phyloP scores from a whole-genome alignment of 768 basidiomycete species.

The Hygrocybe coccinea region DNA sequence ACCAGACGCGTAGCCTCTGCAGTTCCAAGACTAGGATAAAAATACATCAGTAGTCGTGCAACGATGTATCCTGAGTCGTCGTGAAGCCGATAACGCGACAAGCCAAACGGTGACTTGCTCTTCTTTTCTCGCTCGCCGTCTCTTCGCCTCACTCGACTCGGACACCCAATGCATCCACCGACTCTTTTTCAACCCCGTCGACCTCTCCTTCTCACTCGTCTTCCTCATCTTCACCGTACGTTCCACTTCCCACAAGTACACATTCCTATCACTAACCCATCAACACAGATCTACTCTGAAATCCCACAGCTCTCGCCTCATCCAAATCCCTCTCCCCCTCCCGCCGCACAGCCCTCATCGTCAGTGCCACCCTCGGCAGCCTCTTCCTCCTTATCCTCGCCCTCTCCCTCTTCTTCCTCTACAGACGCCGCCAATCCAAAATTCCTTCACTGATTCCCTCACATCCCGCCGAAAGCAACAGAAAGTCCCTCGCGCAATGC shows the following conservation, averaged over 20 bases:
- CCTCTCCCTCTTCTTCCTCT: conserved; percentile 2
- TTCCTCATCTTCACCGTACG: too few species aligned
- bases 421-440: conserved; percentile 4
- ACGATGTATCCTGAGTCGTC: conserved; percentile 42
- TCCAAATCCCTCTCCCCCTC: background rate
- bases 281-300: conserved; percentile 4
- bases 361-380: background rate
- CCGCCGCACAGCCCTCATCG: conserved; percentile 4
- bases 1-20: too few species aligned
- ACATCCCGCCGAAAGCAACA: conserved; percentile 2
- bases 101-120: too few species aligned
- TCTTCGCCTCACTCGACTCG: too few species aligned
- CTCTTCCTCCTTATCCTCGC: conserved; percentile 2
- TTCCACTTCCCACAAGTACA: background rate
- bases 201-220: too few species aligned
- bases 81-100: too few species aligned
- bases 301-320: conserved; percentile 10
- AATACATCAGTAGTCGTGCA: conserved; percentile 58
- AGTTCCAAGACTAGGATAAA: conserved; percentile 36
- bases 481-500: conserved; percentile 1
- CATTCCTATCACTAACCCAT: background rate
- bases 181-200: background rate
- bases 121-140: too few species aligned
- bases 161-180: background rate
- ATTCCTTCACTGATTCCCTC: conserved; percentile 3